A percentile compares a stretch with the other conserved stretches of the same genome.
These are phyloP conservation scores for Jimgerdemannia flammicorona DNA, from an alignment of 192 early-diverging fungal species.

Conservation along the genomic window DNA sequence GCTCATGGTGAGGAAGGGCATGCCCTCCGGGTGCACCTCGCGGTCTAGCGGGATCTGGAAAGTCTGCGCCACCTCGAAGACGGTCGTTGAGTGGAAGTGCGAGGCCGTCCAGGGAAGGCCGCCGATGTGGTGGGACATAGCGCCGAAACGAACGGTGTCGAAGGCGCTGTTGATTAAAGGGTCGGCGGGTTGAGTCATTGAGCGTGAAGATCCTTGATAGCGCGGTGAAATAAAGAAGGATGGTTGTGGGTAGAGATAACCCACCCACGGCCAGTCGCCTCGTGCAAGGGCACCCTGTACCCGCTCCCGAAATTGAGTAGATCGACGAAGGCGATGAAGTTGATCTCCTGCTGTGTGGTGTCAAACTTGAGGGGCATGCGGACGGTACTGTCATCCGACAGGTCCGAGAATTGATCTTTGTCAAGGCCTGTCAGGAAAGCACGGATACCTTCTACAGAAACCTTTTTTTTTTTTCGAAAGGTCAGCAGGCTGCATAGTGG, in stretches of 20 bases:
- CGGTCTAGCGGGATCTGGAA: conserved; percentile 73
- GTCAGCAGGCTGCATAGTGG: neutral
- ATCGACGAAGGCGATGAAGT: conserved; percentile 70
- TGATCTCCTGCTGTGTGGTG: conserved; percentile 68
- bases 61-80: conserved; percentile 57
- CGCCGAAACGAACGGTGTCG: conserved; percentile 76
- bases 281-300: conserved; percentile 64
- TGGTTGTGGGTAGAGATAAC: neutral
- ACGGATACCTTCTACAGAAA: too few relatives aligned
- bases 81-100: conserved; percentile 51
- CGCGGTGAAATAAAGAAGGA: too few relatives aligned
- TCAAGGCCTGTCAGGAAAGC: too few relatives aligned
- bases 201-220: too few relatives aligned
- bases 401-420: conserved; percentile 13
- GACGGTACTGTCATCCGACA: conserved; percentile 47
- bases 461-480: neutral
- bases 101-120: conserved; percentile 53
- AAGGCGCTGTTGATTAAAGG: conserved; percentile 71
- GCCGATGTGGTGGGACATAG: conserved; percentile 80
- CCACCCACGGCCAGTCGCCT: conserved; percentile 48
- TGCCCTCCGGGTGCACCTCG: conserved; percentile 54
- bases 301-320: conserved; percentile 78
- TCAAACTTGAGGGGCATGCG: conserved; percentile 75
- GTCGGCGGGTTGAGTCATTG: too few relatives aligned
- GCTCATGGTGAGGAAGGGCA: conserved; percentile 59